phyloP scores from a whole-genome alignment of 1,284 basidiomycete species.

The Anthracocystis panici-leucophaei region DNA sequence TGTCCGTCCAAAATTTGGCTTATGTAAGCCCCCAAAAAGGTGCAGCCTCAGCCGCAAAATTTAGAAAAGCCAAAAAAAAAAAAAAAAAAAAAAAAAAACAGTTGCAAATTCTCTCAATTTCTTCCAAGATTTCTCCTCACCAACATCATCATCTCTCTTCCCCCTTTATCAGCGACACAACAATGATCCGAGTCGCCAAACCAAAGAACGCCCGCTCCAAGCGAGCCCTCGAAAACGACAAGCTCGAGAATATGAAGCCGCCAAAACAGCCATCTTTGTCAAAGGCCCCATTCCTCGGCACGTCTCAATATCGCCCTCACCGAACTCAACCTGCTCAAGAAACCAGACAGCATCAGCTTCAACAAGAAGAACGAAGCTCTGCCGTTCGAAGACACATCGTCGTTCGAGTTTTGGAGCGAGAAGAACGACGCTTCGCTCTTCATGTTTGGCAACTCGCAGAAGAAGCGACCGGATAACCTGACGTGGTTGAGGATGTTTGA shows the following conservation, averaged over 20 bases:
- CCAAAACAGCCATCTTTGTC: conserved; percentile 86
- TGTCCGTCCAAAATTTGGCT: conserved; percentile 15
- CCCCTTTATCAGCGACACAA: background rate
- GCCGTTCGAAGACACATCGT: conserved; percentile 83
- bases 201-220: conserved; percentile 98
- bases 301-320: conserved; percentile 84
- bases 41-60: conserved; percentile 9
- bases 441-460: conserved; percentile 88
- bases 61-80: conserved; percentile 3
- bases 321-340: conserved; percentile 73
- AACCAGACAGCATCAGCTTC: conserved; percentile 83
- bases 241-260: conserved; percentile 85
- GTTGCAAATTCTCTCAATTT: background rate
- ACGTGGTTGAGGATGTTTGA: conserved; percentile 90
- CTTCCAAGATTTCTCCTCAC: background rate
- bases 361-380: conserved; percentile 92
- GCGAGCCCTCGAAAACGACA: conserved; percentile 86
- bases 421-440: conserved; percentile 98
- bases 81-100: conserved; percentile 4
- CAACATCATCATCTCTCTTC: background rate
- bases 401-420: conserved; percentile 90
- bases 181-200: conserved; percentile 73
- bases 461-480: conserved; percentile 92
- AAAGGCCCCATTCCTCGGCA: conserved; percentile 87
- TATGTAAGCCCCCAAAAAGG: conserved; percentile 21